These are phyloP conservation scores for Beauveria scarabaeidicola DNA, from an alignment of 2,329 filamentous ascomycete species.

Conservation along the genomic window DNA sequence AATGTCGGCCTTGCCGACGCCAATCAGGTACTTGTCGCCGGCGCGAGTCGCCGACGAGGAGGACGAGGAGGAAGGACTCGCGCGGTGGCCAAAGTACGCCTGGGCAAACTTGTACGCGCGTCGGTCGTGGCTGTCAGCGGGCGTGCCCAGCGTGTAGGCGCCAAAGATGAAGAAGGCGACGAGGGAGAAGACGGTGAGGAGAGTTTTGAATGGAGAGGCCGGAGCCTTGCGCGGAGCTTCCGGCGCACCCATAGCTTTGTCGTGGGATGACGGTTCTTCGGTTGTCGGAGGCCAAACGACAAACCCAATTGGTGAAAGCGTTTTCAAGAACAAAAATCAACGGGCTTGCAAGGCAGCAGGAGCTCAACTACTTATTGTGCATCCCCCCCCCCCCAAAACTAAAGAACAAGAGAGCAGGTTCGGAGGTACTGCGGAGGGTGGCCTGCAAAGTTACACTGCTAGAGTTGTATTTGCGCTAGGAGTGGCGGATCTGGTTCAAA, in stretches of 20 bases:
- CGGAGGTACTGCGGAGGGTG: conserved; percentile 7
- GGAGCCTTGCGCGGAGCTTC: conserved; percentile 1
- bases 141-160: conserved; percentile 1
- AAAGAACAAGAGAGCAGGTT: neutral
- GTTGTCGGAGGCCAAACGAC: neutral
- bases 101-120: conserved; percentile 6
- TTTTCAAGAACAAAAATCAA: neutral
- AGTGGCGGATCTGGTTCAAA: conserved; percentile 10
- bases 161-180: conserved; percentile 11
- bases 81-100: conserved; percentile 1
- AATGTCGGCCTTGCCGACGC: conserved; percentile 50
- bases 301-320: neutral
- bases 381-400: neutral
- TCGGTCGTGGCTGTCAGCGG: conserved; percentile 3
- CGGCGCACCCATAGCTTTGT: neutral
- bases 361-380: neutral
- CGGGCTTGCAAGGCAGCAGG: neutral
- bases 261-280: neutral
- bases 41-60: neutral
- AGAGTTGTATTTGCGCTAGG: neutral
- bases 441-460: neutral
- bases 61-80: neutral
- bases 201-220: neutral
- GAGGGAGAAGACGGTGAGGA: conserved; percentile 9
- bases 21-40: conserved; percentile 38